Base-by-base conservation (phyloP, 208 protist genomes). In the Trypanosomatidae sp. region DNA sequence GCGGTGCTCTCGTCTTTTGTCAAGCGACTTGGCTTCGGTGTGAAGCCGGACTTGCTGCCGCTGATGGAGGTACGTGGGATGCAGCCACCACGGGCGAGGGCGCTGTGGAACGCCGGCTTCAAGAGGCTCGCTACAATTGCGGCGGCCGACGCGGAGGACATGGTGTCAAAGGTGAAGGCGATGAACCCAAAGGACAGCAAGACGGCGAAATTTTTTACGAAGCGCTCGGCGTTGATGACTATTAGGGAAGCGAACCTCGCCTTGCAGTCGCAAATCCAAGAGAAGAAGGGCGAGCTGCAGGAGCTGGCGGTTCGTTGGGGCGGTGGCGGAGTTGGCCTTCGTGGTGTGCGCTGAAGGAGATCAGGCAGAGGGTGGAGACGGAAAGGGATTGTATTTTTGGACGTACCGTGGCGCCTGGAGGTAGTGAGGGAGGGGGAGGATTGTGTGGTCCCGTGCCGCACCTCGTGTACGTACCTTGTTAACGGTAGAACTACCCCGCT, bases 41-140 rank as follows among this genome's bases (percentile, higher is more conserved):
- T 95, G 39, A 90, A 94, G 74, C 89, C 92, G 33, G 95, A 98
- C 76, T 84, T 98, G 71, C 66, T 98, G 70, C 93, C 94, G 56
- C 79, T 98, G 33, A 95, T 96, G 81, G 88, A 97, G 79, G 92
- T 98, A 46, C 60, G 67, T 9, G 88, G 89, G 19, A 79, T 96
- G 66, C 88, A 93, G 71, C 83, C 91, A 5, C 46, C 80, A 36
- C 87, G 94, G 1, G 94, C 94, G 55, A 85, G 94, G n/a, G 86
- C 86, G 43, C 70, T 97, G 77, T 95, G 88, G 87, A 83, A 85
- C 39, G 90, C 91, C 7, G 94, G 94, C 12, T 96, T 91, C 69
- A 84, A 81, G 46, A 79, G 79, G 39, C 69, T 90, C 4, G 59
- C 79, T 2, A 17, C 46, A 7, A 84, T 95, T 43, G 93, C 89